Conservation (phyloP, 1,139 yeast genomes). For the Geotrichum cucujoidarum region DNA sequence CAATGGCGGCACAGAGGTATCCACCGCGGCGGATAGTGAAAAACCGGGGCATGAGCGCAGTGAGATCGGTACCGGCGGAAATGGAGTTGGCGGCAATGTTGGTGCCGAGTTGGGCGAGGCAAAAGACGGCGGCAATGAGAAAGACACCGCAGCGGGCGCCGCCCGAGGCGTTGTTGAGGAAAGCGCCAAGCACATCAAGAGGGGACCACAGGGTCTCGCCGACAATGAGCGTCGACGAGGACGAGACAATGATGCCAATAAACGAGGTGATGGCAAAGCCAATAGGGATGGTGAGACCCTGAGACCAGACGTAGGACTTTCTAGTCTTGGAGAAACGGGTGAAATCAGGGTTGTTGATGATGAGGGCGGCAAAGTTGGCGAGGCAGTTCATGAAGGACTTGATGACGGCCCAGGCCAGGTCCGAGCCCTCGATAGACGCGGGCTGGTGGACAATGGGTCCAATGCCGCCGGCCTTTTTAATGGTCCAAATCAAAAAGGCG, state of each 20-base stretch:
- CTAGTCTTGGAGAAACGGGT: constrained; percentile 69
- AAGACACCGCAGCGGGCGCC: constrained; percentile 89
- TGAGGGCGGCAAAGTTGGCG: constrained; percentile 82
- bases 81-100: constrained; percentile 85
- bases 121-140: constrained; percentile 69
- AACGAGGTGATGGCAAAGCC: constrained; percentile 79
- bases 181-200: constrained; percentile 63
- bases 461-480: constrained; percentile 67
- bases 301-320: constrained; percentile 48
- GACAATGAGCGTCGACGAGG: constrained; percentile 67
- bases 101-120: constrained; percentile 82
- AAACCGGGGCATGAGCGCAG: constrained; percentile 74
- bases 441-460: constrained; percentile 60
- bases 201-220: constrained; percentile 83
- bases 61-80: constrained; percentile 86
- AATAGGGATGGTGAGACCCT: constrained; percentile 62
- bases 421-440: constrained; percentile 49
- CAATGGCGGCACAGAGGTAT: constrained; percentile 71
- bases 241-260: constrained; percentile 81
- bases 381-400: constrained; percentile 73
- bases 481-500: constrained; percentile 74
- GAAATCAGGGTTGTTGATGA: constrained; percentile 86
- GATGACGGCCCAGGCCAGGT: constrained; percentile 76
- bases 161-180: constrained; percentile 54
- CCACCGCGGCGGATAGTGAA: constrained; percentile 81